Conservation (phyloP, 208 protist species). For the Porcisia hertigi region DNA sequence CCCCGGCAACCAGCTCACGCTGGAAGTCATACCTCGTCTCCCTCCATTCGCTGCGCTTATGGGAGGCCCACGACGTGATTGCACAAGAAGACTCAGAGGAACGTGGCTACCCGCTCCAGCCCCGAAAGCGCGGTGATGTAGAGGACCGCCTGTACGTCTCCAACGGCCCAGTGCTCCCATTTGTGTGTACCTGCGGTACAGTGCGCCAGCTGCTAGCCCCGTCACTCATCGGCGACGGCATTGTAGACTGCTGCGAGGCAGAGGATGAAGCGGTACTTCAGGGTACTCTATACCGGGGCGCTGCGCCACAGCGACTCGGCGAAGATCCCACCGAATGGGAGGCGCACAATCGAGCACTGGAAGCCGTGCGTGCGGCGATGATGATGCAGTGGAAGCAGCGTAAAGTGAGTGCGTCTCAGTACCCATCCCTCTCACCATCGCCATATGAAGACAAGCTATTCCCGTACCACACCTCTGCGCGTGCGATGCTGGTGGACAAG, state of each 20-base stretch:
- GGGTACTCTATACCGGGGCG: slow-evolving; percentile 7
- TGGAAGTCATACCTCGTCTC: slow-evolving; percentile 61
- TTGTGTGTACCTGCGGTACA: slow-evolving; percentile 37
- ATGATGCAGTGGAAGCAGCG: slow-evolving; percentile 12
- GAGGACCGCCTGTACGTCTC: slow-evolving; percentile 21
- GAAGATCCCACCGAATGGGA: not conserved
- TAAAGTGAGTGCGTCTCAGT: slow-evolving; percentile 4
- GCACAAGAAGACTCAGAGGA: slow-evolving; percentile 21
- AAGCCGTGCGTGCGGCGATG: slow-evolving; percentile 5
- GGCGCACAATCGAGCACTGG: not conserved
- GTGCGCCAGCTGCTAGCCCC: slow-evolving; percentile 54
- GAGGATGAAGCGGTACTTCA: slow-evolving; percentile 50
- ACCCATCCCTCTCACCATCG: not conserved
- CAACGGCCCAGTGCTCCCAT: slow-evolving; percentile 55
- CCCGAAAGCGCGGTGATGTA: slow-evolving; percentile 34
- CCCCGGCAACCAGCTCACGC: slow-evolving; percentile 35
- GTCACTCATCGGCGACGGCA: slow-evolving; percentile 62
- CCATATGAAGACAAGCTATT: slow-evolving; percentile 33
- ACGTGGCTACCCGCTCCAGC: slow-evolving; percentile 15
- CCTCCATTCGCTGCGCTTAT: slow-evolving; percentile 42
- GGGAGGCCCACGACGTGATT: slow-evolving; percentile 38
- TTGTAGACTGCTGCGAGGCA: slow-evolving; percentile 77
- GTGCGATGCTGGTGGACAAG: slow-evolving; percentile 57
- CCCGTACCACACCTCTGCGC: slow-evolving; percentile 44
- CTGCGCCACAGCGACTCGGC: not conserved